phyloP scores from a whole-genome alignment of 768 basidiomycete species.

The Mycena alexandri region DNA sequence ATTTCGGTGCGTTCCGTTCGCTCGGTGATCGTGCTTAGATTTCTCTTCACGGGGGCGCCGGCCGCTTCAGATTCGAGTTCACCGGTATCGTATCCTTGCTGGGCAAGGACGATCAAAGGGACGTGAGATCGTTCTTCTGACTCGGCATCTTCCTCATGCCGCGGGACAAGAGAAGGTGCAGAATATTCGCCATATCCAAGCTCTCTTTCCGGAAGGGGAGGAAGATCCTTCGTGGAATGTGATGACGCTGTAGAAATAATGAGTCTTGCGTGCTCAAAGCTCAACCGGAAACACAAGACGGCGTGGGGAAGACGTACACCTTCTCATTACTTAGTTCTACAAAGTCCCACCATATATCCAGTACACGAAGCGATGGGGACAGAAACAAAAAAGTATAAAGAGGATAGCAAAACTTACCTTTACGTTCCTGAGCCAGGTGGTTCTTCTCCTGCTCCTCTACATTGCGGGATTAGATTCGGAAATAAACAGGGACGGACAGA shows the following conservation, averaged over 20 bases:
- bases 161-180: slow-evolving; percentile 31
- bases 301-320: slow-evolving; percentile 65
- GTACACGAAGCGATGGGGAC: slow-evolving; percentile 47
- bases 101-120: slow-evolving; percentile 72
- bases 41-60: slow-evolving; percentile 49
- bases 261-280: slow-evolving; percentile 38
- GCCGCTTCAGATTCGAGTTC: slow-evolving; percentile 51
- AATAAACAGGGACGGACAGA: background rate
- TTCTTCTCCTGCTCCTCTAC: slow-evolving; percentile 79
- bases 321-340: slow-evolving; percentile 59
- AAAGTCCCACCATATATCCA: slow-evolving; percentile 39
- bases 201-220: slow-evolving; percentile 33
- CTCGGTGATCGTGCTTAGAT: slow-evolving; percentile 77
- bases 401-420: slow-evolving; percentile 76
- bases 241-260: slow-evolving; percentile 21
- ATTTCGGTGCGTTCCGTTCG: slow-evolving; percentile 74
- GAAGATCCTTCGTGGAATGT: slow-evolving; percentile 37
- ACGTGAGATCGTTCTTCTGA: slow-evolving; percentile 59
- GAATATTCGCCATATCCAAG: slow-evolving; percentile 40
- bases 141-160: slow-evolving; percentile 39
- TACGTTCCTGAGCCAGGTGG: slow-evolving; percentile 75
- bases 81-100: slow-evolving; percentile 58
- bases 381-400: slow-evolving; percentile 38
- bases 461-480: slow-evolving; percentile 25
- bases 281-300: slow-evolving; percentile 32